These are phyloP conservation scores for Leishmania turanica DNA, from an alignment of 208 protist species.

Conservation along the genomic window DNA sequence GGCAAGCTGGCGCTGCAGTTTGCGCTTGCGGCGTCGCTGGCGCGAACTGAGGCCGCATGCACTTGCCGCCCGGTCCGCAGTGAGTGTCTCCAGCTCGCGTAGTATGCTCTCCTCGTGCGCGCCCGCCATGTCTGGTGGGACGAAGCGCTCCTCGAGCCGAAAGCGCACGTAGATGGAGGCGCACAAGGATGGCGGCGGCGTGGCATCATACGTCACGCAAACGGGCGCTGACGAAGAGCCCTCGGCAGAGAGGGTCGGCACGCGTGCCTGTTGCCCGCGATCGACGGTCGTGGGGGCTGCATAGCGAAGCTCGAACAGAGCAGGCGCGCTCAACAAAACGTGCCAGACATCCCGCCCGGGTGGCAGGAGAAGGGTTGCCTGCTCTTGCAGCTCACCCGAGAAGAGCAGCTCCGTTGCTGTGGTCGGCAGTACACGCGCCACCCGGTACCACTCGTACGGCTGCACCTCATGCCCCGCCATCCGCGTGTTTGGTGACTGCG, in stretches of 20 bases:
- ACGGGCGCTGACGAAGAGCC: not conserved
- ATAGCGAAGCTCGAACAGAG: conserved; percentile 33
- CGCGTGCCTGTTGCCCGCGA: not conserved
- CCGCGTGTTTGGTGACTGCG: conserved; percentile 5
- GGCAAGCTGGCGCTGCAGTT: conserved; percentile 55
- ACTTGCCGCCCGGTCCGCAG: conserved; percentile 30
- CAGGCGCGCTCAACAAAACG: conserved; percentile 71
- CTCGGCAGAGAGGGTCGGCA: not conserved
- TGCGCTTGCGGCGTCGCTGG: conserved; percentile 43
- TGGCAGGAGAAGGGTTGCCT: conserved; percentile 49
- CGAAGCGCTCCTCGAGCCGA: conserved; percentile 39
- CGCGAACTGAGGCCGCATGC: conserved; percentile 29
- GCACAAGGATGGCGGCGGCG: not conserved
- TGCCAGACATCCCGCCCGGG: conserved; percentile 57
- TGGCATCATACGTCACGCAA: not conserved
- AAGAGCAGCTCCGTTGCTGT: conserved; percentile 39
- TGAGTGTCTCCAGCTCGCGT: conserved; percentile 33
- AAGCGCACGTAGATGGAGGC: conserved; percentile 44
- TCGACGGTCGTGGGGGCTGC: not conserved
- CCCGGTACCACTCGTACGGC: conserved; percentile 81
- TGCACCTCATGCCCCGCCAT: conserved; percentile 51
- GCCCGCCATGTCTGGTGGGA: conserved; percentile 25
- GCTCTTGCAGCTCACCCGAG: conserved; percentile 32
- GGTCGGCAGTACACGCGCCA: conserved; percentile 70
- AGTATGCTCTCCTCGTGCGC: conserved; percentile 18